Base-by-base conservation (phyloP, 2,329 filamentous ascomycete species). In the Escovopsis sp. region DNA sequence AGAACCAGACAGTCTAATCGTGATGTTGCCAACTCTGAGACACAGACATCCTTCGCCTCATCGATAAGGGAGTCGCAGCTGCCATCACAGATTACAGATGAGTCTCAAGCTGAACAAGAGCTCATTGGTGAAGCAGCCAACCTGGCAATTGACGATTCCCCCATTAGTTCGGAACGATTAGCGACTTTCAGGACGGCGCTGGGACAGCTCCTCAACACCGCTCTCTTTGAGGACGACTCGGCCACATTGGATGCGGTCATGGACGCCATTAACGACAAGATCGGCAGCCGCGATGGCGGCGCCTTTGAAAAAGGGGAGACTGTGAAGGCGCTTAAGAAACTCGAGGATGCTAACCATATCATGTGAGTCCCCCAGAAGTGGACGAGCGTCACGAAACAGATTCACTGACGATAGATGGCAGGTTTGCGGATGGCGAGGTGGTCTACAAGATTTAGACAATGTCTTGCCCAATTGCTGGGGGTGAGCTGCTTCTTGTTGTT, bases 331-430 rank as follows among this genome's bases (percentile, higher is more conserved):
- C 66, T 98, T 44, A 76, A 77, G 61, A 78, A 73, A 57, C 80
- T 98, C 76, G 81, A 85, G 54, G 79, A 84, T 49, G 69, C 73
- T 53, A 95, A 95, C 60, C 80, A 89, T 67, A 80, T 98, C 57
- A 98, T 98, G 88, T 89, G 68, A 75, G 44, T 42, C 38, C 18
- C 11, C 10, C 12, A 32, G 18, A 15, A 12, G 12, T 19, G n/a
- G 8, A 19, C 30, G 4, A 34, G 15, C 8, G 15, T 8, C 26
- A 7, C 3, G n/a, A 34, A 23, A 39, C 6, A 28, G n/a, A 12
- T 15, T 32, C 35, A 18, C 43, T 45, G 33, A 45, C 33, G 28
- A n/a, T 7, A 6, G 26, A 26, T 36, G 18, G 23, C 19, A 77
- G 71, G 72, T 73, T 70, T 49, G 67, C 70, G 10, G 70, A 71